Evolutionary conservation across 2,329 filamentous ascomycete genomes (phyloP).

Genomic region (Colletotrichum tabaci): DNA sequence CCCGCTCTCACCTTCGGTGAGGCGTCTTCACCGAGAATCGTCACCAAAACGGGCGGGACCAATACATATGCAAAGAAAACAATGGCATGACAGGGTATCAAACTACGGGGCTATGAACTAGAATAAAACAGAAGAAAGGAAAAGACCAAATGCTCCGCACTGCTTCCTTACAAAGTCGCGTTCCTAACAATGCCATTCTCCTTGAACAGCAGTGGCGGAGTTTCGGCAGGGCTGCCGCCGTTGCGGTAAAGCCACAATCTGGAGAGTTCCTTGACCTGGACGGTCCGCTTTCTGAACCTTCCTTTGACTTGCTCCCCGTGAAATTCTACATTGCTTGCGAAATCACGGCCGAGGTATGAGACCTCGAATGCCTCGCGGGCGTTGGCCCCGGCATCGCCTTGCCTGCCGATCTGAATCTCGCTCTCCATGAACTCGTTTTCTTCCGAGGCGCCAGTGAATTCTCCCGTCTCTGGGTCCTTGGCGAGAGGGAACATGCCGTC

Average conservation of each 20-base stretch:
- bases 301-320: conserved; percentile 51
- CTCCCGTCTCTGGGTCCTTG: conserved; percentile 57
- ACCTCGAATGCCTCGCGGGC: conserved; percentile 64
- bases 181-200: conserved; percentile 57
- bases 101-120: conserved; percentile 13
- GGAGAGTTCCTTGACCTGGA: conserved; percentile 73
- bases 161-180: conserved; percentile 52
- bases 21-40: background rate
- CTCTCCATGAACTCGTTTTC: conserved; percentile 75
- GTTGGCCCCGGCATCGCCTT: conserved; percentile 60
- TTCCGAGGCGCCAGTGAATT: conserved; percentile 60
- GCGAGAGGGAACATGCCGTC: conserved; percentile 73
- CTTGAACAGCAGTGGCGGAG: conserved; percentile 52
- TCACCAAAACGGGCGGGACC: background rate
- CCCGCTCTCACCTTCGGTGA: conserved; percentile 1
- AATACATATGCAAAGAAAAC: no score
- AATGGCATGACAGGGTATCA: conserved; percentile 25
- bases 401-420: conserved; percentile 61
- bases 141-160: background rate
- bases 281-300: conserved; percentile 47
- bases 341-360: conserved; percentile 60
- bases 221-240: conserved; percentile 66
- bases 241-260: conserved; percentile 76
- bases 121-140: background rate
- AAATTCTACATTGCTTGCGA: conserved; percentile 57